Evolutionary conservation across 306 rosid genomes (phyloP), one percentile per base, ranked within the genome.

Genomic region (Vigna nakashimae): DNA sequence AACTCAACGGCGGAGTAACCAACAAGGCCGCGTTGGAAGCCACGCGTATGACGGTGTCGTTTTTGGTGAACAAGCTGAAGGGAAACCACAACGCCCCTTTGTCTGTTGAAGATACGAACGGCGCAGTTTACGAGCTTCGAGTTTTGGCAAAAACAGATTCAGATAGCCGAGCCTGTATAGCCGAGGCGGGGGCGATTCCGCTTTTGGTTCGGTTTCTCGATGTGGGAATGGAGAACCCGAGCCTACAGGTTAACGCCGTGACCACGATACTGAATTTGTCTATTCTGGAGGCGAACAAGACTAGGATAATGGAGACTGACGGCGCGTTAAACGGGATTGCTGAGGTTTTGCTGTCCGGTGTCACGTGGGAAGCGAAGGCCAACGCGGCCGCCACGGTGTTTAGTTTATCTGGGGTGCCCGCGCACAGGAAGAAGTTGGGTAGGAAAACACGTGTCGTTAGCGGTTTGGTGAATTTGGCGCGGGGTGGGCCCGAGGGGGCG

Each of bases 341-440:
- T 0, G 96, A 89, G 76, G 96, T 96, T 30, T 84, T 96, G 1
- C 80, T 84, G 0, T 51, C 82, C 0, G 98, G 98, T 0, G 89
- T 89, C 65, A 86, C 94, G 22, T 96, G 99, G 99, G 99, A 96
- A 51, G 96, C 99, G 4, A 96, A 89, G 49, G 96, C 94, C 0
- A 96, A 96, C n/a, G 98, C 98, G 4, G 98, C 97, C 0, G 98
- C 99, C 0, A 86, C 97, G 24, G 84, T 96, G 48, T 96, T 91
- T 70, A 90, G 97, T 45, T 77, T 96, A 8, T 82, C 97, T 0
- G 86, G 87, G 1, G 90, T 83, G 52, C 82, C 80, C 0, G 67
- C 79, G 4, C 86, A 79, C 53, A 80, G 96, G 28, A 89, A 88
- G 74, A 84, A 73, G 52, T 75, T 96, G 0, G 99, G 96, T n/a